A percentile compares a stretch with the other conserved stretches of the same genome.
phyloP scores from a whole-genome alignment of 1,139 yeast species.

The Eremothecium gossypii region DNA sequence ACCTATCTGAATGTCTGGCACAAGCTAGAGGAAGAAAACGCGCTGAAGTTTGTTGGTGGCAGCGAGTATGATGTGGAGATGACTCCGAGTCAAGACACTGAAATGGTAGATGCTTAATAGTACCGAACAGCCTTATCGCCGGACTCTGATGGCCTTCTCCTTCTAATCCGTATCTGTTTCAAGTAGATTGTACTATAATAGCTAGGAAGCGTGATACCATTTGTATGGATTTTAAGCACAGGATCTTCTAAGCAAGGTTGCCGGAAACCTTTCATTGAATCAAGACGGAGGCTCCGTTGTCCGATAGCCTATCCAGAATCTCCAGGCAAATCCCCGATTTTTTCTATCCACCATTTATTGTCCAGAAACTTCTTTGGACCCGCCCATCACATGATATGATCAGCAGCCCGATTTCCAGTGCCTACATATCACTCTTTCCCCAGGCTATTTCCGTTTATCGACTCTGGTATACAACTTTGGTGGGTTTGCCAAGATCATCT shows the following conservation, averaged over 20 bases:
- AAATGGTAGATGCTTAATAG: conserved; percentile 14
- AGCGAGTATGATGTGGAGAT: conserved; percentile 24
- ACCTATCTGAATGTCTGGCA: conserved; percentile 71
- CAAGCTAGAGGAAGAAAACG: conserved; percentile 55
- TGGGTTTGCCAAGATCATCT: no score
- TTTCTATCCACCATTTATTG: no score
- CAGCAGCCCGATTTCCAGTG: no score
- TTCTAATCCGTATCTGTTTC: conserved; percentile 6
- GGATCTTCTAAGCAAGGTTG: background rate
- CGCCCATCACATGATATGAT: no score
- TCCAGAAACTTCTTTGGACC: no score
- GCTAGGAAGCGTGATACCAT: background rate
- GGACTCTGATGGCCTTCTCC: conserved; percentile 1
- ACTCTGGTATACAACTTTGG: no score
- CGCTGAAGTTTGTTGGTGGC: conserved; percentile 32
- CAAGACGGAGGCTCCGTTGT: no score
- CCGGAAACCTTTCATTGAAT: no score
- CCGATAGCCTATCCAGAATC: no score
- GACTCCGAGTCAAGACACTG: conserved; percentile 11
- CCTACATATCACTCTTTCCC: no score
- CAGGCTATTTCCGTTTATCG: no score
- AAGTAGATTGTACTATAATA: background rate
- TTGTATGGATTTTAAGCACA: background rate
- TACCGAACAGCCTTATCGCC: background rate
- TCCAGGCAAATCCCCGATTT: no score